Evolutionary conservation across 495 filamentous ascomycete species (phyloP).

Genomic region (Alectoria sarmentosa): DNA sequence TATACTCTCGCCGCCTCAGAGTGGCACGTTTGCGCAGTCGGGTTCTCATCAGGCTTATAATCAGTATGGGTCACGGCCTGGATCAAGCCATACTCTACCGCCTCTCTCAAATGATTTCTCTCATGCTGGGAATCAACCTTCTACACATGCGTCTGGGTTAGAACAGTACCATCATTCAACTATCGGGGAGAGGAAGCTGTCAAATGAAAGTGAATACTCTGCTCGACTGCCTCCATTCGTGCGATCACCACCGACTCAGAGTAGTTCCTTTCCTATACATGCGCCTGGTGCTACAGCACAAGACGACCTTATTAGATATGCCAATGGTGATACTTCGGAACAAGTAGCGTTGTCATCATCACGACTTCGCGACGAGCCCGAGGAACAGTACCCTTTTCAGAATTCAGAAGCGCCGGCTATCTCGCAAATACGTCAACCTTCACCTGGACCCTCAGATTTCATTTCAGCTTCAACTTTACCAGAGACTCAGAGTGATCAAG

Average conservation of each 20-base stretch:
- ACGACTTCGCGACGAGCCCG: not conserved
- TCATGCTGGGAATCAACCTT: conserved; percentile 1
- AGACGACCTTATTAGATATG: conserved; percentile 1
- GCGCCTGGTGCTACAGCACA: conserved; percentile 5
- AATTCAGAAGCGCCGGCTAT: conserved; percentile 2
- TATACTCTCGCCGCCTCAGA: conserved; percentile 22
- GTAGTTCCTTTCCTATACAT: not conserved
- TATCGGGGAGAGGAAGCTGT: conserved; percentile 13
- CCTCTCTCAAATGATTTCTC: conserved; percentile 9
- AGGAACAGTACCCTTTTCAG: not conserved
- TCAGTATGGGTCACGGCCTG: conserved; percentile 20
- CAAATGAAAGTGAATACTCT: conserved; percentile 13
- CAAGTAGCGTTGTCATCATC: not conserved
- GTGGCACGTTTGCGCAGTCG: conserved; percentile 5
- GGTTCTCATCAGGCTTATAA: conserved; percentile 11
- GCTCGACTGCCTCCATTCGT: conserved; percentile 18
- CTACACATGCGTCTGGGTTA: conserved; percentile 16
- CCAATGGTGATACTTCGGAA: conserved; percentile 9
- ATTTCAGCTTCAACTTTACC: conserved; percentile 10
- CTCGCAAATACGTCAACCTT: conserved; percentile 21
- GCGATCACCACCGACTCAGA: conserved; percentile 7
- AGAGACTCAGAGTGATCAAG: conserved; percentile 20
- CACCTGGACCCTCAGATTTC: conserved; percentile 11
- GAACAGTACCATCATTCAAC: conserved; percentile 23
- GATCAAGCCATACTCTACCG: conserved; percentile 20